Base-by-base conservation (phyloP, 345 rosid species). In the Reutealis trisperma region DNA sequence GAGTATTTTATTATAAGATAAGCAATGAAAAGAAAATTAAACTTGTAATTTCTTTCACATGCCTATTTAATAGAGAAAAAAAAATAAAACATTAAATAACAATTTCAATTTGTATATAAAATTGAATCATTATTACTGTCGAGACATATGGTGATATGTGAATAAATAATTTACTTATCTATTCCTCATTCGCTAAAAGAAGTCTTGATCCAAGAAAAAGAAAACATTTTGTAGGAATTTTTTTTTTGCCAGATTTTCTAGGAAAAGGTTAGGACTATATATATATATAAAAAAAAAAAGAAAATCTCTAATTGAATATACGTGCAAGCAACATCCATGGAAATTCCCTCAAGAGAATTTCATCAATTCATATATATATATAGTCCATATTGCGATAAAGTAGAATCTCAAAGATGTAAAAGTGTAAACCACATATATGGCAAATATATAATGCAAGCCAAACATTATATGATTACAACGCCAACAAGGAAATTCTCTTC, bases 261-360 rank as follows among this genome's bases (percentile, higher is more conserved):
- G 47, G 51, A 10, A 47, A 47, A 47, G 51, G 12, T 47, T 12
- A 9, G 41, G 41, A 37, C 41, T 37, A 37, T 37, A 37, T 37
- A 34, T 34, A 34, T 34, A 34, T 34, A 34, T 34, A 34, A 2
- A 32, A 1, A 32, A 2, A 34, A 4, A 37, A 4, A 37, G 0
- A 37, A 4, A 37, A 37, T 4, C 0, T 37, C 41, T 37, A 37
- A 37, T 37, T 4, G 51, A 51, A 15, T 9, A 52, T 70, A 52
- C 73, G 73, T 70, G 60, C 73, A 70, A 70, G 73, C 44, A 52
- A 70, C 32, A 2, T 70, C 73, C 42, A 30, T 18, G 14, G 14
- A 70, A 32, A 16, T 52, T 22, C 19, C 14, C 21, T 3, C 52
- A 67, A 67, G 44, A 67, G 30, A 47, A 7, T 54, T 18, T 1